phyloP scores from a whole-genome alignment of 768 basidiomycete species.

The Pholiota molesta region DNA sequence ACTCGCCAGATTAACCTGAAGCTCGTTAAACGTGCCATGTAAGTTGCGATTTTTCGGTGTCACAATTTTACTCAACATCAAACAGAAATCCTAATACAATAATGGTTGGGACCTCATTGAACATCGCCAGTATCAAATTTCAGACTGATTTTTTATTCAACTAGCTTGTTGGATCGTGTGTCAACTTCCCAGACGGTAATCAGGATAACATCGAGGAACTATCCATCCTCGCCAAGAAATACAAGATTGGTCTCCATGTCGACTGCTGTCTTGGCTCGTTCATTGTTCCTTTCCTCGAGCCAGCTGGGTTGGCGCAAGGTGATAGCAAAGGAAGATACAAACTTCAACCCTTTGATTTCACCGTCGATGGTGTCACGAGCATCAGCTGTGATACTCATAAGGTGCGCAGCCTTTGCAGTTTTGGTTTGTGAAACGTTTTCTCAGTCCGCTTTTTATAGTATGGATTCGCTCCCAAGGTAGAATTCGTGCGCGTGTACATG shows the following conservation, averaged over 20 bases:
- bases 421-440: slow-evolving; percentile 9
- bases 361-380: slow-evolving; percentile 87
- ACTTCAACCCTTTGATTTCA: slow-evolving; percentile 84
- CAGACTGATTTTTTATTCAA: slow-evolving; percentile 6
- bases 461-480: slow-evolving; percentile 91
- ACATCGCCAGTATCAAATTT: background rate
- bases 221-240: slow-evolving; percentile 66
- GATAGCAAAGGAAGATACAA: slow-evolving; percentile 54
- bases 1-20: slow-evolving; percentile 82
- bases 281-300: slow-evolving; percentile 90
- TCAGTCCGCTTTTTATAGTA: slow-evolving; percentile 52
- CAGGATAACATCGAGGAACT: slow-evolving; percentile 87
- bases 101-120: slow-evolving; percentile 50
- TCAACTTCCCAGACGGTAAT: slow-evolving; percentile 86
- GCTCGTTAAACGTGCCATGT: slow-evolving; percentile 87
- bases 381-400: slow-evolving; percentile 98
- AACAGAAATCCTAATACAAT: slow-evolving; percentile 86
- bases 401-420: slow-evolving; percentile 35
- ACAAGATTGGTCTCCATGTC: slow-evolving; percentile 89
- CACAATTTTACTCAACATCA: slow-evolving; percentile 6
- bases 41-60: slow-evolving; percentile 31
- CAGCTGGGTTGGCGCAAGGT: slow-evolving; percentile 68
- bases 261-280: slow-evolving; percentile 96
- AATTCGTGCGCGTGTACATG: background rate
- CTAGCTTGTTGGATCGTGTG: slow-evolving; percentile 82